phyloP scores from a whole-genome alignment of 2,329 filamentous ascomycete species.

The Thielaviopsis cerberus region DNA sequence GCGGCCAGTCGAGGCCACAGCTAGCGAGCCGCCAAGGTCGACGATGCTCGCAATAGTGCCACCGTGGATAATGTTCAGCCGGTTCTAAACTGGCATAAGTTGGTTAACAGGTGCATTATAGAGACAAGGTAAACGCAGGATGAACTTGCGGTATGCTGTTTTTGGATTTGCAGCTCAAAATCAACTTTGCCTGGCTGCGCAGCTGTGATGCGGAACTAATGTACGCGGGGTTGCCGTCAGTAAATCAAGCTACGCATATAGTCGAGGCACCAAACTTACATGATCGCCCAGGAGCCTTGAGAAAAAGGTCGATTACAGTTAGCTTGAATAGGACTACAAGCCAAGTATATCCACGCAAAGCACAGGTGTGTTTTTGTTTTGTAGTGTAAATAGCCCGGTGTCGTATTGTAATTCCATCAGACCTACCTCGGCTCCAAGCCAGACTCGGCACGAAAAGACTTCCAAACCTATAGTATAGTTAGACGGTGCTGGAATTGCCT shows the following conservation, averaged over 20 bases:
- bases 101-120: neutral
- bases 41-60: slow-evolving; percentile 64
- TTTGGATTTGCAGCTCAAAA: slow-evolving; percentile 57
- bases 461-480: slow-evolving; percentile 45
- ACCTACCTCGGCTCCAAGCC: slow-evolving; percentile 71
- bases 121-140: neutral
- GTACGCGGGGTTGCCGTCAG: neutral
- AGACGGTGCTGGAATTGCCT: neutral
- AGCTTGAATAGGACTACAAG: neutral
- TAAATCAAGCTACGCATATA: neutral
- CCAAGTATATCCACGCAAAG: no score
- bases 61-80: slow-evolving; percentile 57
- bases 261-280: no score
- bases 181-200: slow-evolving; percentile 50
- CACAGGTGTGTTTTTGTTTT: no score
- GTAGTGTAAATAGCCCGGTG: neutral
- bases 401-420: neutral
- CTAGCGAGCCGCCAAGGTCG: slow-evolving; percentile 45
- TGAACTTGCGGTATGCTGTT: slow-evolving; percentile 49
- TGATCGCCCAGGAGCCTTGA: no score
- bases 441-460: slow-evolving; percentile 69
- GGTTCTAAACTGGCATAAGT: slow-evolving; percentile 38
- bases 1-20: slow-evolving; percentile 44
- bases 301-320: neutral
- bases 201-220: slow-evolving; percentile 45